Base-by-base conservation (phyloP, 768 basidiomycete species). In the Podaxis sp. region DNA sequence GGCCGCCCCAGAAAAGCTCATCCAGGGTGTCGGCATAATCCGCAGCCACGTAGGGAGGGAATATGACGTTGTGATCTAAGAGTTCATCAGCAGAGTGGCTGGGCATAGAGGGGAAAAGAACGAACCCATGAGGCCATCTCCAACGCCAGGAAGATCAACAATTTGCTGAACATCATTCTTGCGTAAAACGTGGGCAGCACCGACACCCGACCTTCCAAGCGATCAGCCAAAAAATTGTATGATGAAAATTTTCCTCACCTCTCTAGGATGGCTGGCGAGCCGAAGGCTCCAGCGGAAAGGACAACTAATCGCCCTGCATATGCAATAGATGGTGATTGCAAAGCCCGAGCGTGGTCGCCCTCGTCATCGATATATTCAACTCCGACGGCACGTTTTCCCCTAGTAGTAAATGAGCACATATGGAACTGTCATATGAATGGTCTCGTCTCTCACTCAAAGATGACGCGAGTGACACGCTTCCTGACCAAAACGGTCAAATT, bases 101-200 rank as follows among this genome's bases (percentile, higher is more conserved):
- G 7, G 27, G 10, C 40, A 55, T 42, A 28, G 18, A 11, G 44
- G 7, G 37, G n/a, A 40, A 9, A 40, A 25, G 18, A n/a, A 57
- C 67, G 40, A 55, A 81, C 84, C 85, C 64, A 79, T 76, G 55
- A 82, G 84, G 63, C 90, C 82, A 67, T 88, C 86, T 10, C 91
- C 91, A 0, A 95, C 91, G 16, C 87, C 87, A 1, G 89, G 88
- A 13, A 92, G 80, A 57, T 90, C 83, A 13, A 89, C 77, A 27
- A 83, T 53, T 61, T 77, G 74, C 5, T 72, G 64, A 35, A 93
- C 79, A 10, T 75, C 76, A 55, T 81, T 72, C 36, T 71, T 72
- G 42, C 79, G 66, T 42, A 91, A 73, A 42, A 87, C 64, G 0
- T 71, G 67, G 2, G 68, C 64, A 0, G 80, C 76, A 2, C 91